Conservation (phyloP, 2,329 filamentous ascomycete genomes). For the Myriangium duriaei region DNA sequence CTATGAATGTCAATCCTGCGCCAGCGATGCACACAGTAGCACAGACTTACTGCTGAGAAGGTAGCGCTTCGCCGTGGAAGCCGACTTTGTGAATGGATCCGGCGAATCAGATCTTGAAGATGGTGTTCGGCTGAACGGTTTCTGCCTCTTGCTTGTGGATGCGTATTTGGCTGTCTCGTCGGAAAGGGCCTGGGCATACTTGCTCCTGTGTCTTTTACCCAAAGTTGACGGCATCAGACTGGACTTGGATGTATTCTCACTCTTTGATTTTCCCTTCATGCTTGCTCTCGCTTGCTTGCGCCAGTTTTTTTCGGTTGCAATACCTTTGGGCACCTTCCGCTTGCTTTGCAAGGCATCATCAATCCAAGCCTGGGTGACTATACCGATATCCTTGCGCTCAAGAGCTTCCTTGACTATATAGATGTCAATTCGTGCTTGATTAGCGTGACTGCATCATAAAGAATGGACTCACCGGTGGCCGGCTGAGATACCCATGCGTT, state of each 20-base stretch:
- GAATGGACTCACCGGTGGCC: conserved; percentile 13
- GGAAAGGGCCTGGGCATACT: neutral
- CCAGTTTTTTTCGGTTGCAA: neutral
- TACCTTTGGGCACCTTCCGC: conserved; percentile 15
- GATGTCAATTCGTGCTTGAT: neutral
- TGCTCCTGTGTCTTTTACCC: neutral
- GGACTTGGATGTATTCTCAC: conserved; percentile 12
- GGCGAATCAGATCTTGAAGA: neutral
- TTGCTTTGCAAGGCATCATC: conserved; percentile 34
- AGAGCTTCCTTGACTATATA: conserved; percentile 11
- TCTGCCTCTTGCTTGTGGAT: conserved; percentile 2
- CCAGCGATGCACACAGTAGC: too few species aligned
- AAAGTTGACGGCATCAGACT: too few species aligned
- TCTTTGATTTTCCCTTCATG: conserved; percentile 16
- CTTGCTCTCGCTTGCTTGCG: conserved; percentile 17
- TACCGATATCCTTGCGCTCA: conserved; percentile 15
- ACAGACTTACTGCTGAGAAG: conserved; percentile 24
- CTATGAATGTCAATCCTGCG: conserved; percentile 26
- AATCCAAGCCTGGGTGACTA: conserved; percentile 34
- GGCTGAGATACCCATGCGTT: conserved; percentile 43
- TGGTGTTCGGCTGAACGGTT: too few species aligned
- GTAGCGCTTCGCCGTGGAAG: conserved; percentile 17
- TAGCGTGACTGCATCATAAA: neutral
- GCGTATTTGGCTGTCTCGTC: neutral
- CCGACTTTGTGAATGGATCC: conserved; percentile 11